Evolutionary conservation across 225 moss, liverwort and hornwort genomes (phyloP).

Genomic region (Sphagnum tenellum): DNA sequence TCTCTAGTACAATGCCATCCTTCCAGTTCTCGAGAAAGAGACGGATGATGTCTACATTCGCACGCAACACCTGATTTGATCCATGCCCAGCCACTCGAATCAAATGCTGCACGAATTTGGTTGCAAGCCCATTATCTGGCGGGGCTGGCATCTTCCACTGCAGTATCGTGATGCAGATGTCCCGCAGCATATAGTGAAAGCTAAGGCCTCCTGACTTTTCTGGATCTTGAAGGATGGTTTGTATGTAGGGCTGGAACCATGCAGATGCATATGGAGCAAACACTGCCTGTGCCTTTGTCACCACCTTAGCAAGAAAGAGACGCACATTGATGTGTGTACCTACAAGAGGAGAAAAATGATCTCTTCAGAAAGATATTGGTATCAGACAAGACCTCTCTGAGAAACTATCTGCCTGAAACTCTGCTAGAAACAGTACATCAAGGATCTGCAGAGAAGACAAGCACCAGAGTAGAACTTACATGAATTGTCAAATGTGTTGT

Average conservation of each 20-base stretch:
- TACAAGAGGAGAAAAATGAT: constrained; percentile 5
- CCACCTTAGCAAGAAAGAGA: constrained; percentile 77
- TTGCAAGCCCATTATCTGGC: constrained; percentile 51
- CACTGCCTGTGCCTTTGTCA: constrained; percentile 57
- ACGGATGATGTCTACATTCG: constrained; percentile 86
- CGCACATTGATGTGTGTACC: constrained; percentile 80
- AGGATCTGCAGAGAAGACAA: constrained; percentile 7
- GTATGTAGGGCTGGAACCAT: constrained; percentile 65
- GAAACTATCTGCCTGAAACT: no score
- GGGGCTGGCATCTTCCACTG: constrained; percentile 60
- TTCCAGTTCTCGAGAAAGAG: constrained; percentile 77
- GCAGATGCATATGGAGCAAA: constrained; percentile 53
- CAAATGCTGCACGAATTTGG: constrained; percentile 61
- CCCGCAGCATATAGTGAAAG: constrained; percentile 95
- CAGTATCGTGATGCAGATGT: constrained; percentile 69
- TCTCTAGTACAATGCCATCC: constrained; percentile 44
- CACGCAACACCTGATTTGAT: constrained; percentile 67
- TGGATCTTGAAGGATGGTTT: constrained; percentile 66
- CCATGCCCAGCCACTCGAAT: constrained; percentile 66
- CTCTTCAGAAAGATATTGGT: no score
- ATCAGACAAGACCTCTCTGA: no score
- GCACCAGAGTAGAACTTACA: constrained; percentile 9
- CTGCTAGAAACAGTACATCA: background rate
- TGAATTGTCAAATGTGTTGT: constrained; percentile 58
- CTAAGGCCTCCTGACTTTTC: constrained; percentile 60